phyloP scores from a whole-genome alignment of 768 basidiomycete genomes.

The Mycena vulgaris region DNA sequence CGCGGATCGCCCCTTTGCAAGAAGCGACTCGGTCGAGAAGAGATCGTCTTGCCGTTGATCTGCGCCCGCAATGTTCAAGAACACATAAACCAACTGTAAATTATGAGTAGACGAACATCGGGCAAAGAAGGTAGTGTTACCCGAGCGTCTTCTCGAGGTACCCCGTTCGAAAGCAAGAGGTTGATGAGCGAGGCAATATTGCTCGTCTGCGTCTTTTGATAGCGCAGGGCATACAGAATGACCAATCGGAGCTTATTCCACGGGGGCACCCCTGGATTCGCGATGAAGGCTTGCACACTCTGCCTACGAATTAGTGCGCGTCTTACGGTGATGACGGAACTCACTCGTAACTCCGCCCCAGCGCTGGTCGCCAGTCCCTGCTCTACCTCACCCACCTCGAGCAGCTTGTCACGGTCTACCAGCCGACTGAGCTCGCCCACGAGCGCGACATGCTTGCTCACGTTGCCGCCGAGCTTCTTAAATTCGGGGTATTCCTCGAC shows the following conservation, averaged over 20 bases:
- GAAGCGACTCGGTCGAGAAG: constrained; percentile 94
- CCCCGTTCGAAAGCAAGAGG: constrained; percentile 81
- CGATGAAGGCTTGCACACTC: constrained; percentile 88
- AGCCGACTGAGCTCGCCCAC: constrained; percentile 96
- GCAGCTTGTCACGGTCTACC: constrained; percentile 86
- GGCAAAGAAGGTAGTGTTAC: constrained; percentile 55
- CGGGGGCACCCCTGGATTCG: constrained; percentile 75
- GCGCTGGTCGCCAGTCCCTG: constrained; percentile 96
- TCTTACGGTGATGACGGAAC: constrained; percentile 35
- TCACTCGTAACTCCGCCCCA: constrained; percentile 89
- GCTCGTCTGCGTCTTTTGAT: constrained; percentile 89
- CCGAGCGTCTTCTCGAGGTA: constrained; percentile 82
- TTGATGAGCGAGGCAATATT: constrained; percentile 88
- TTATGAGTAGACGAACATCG: constrained; percentile 26
- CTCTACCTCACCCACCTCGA: constrained; percentile 95
- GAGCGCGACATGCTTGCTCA: constrained; percentile 97
- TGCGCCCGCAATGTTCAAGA: constrained; percentile 93
- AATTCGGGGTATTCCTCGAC: constrained; percentile 99
- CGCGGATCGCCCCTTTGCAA: constrained; percentile 95
- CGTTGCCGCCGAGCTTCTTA: constrained; percentile 95
- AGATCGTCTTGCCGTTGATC: constrained; percentile 98
- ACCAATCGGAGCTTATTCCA: constrained; percentile 92
- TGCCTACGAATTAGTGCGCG: constrained; percentile 47
- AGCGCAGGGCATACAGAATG: constrained; percentile 93
- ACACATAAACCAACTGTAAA: constrained; percentile 89